These are phyloP conservation scores for Castanospermum australe DNA, from an alignment of 306 rosid genomes.

Conservation along the genomic window DNA sequence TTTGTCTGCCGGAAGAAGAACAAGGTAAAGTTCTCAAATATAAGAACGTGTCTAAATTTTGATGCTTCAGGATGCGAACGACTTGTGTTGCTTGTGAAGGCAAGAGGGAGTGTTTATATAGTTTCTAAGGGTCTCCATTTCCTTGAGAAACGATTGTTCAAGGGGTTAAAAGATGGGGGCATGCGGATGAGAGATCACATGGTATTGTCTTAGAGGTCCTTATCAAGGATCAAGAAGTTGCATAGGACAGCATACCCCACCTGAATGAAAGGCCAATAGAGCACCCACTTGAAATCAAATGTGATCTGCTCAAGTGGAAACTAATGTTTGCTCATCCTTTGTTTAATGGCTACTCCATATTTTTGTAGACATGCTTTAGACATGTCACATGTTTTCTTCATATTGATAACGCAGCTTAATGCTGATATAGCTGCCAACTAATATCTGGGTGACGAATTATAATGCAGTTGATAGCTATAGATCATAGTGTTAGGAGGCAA, in stretches of 20 bases:
- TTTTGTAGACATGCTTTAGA: neutral
- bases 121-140: neutral
- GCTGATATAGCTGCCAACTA: too few relatives aligned
- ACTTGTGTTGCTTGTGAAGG: slow-evolving; percentile 5
- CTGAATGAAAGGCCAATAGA: neutral
- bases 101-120: neutral
- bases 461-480: neutral
- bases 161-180: neutral
- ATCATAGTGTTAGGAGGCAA: neutral
- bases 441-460: neutral
- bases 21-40: neutral
- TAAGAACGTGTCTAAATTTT: neutral
- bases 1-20: neutral
- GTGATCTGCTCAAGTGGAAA: neutral
- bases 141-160: neutral
- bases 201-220: slow-evolving; percentile 20
- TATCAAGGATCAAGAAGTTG: neutral
- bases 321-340: neutral
- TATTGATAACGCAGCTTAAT: neutral
- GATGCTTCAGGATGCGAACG: neutral
- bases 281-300: neutral
- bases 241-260: neutral
- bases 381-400: neutral
- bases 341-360: neutral
- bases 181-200: slow-evolving; percentile 29